Conservation (phyloP, 345 rosid genomes). For the Orychophragmus violaceus region DNA sequence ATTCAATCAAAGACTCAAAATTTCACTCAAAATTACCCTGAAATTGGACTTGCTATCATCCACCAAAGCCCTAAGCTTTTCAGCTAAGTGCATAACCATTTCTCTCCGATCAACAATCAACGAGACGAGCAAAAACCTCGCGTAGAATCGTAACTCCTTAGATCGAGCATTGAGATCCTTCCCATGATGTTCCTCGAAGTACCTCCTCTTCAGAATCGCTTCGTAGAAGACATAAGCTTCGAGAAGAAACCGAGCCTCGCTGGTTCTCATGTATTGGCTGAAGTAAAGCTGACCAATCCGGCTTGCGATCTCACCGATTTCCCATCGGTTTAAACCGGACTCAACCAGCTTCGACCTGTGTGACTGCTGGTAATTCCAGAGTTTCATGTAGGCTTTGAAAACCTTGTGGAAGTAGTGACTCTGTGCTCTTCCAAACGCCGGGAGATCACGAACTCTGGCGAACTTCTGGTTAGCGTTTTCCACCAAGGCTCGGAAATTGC, state of each 20-base stretch:
- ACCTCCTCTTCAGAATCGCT: constrained; percentile 70
- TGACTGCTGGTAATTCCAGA: constrained; percentile 96
- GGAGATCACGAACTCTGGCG: constrained; percentile 82
- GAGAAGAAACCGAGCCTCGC: constrained; percentile 74
- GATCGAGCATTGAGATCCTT: constrained; percentile 67
- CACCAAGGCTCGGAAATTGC: constrained; percentile 61
- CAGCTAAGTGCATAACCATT: constrained; percentile 48
- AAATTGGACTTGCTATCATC: constrained; percentile 70
- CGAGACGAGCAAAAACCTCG: constrained; percentile 75
- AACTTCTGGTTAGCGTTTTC: constrained; percentile 92
- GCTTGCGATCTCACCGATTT: constrained; percentile 98
- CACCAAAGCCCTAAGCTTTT: constrained; percentile 46
- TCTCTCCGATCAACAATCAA: constrained; percentile 65
- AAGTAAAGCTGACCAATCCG: constrained; percentile 99
- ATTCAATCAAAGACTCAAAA: too few species aligned
- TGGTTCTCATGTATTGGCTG: constrained; percentile 87
- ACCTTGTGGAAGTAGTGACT: constrained; percentile 70
- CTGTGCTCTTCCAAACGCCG: constrained; percentile 49
- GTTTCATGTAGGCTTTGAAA: constrained; percentile 88
- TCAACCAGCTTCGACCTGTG: constrained; percentile 61
- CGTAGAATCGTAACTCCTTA: constrained; percentile 87
- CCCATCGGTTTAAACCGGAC: constrained; percentile 91
- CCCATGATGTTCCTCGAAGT: constrained; percentile 65
- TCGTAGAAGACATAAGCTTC: constrained; percentile 92
- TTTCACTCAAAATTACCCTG: too few species aligned